Percentiles rank a stretch among this genome's conserved stretches.
Conservation (phyloP, 768 basidiomycete species). For the Agrocybe praecox region DNA sequence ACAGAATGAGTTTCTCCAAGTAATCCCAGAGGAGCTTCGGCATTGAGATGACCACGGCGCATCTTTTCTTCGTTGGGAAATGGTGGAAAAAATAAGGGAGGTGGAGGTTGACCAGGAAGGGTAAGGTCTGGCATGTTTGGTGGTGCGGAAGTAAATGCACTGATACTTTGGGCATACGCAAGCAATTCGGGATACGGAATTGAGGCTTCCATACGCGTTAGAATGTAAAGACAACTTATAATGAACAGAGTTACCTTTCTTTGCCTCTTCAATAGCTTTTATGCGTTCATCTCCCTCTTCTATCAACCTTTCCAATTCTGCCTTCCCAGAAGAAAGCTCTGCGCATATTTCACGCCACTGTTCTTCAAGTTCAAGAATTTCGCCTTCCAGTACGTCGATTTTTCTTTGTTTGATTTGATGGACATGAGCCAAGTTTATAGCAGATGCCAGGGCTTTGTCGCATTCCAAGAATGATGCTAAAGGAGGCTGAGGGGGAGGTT, state of each 20-base stretch:
- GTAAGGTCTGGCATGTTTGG: slow-evolving; percentile 83
- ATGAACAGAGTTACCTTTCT: slow-evolving; percentile 52
- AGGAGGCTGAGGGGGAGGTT: slow-evolving; percentile 64
- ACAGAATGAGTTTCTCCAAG: slow-evolving; percentile 84
- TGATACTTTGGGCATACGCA: slow-evolving; percentile 82
- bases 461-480: slow-evolving; percentile 59
- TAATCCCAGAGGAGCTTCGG: slow-evolving; percentile 76
- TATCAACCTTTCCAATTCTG: slow-evolving; percentile 69
- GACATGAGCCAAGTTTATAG: slow-evolving; percentile 62
- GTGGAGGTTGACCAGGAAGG: slow-evolving; percentile 71
- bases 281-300: slow-evolving; percentile 76
- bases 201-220: slow-evolving; percentile 47
- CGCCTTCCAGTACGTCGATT: slow-evolving; percentile 72
- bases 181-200: slow-evolving; percentile 84
- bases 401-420: slow-evolving; percentile 79
- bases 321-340: slow-evolving; percentile 65
- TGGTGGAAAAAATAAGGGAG: slow-evolving; percentile 84
- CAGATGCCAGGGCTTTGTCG: slow-evolving; percentile 66
- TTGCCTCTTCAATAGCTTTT: slow-evolving; percentile 70
- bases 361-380: slow-evolving; percentile 67
- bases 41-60: slow-evolving; percentile 79
- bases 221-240: background rate
- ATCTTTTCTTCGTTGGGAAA: slow-evolving; percentile 93
- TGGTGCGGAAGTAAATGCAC: slow-evolving; percentile 86
- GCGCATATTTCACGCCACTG: slow-evolving; percentile 71